These are phyloP conservation scores for Phyllostachys edulis DNA, from an alignment of 176 grass and related monocot species.

Conservation along the genomic window DNA sequence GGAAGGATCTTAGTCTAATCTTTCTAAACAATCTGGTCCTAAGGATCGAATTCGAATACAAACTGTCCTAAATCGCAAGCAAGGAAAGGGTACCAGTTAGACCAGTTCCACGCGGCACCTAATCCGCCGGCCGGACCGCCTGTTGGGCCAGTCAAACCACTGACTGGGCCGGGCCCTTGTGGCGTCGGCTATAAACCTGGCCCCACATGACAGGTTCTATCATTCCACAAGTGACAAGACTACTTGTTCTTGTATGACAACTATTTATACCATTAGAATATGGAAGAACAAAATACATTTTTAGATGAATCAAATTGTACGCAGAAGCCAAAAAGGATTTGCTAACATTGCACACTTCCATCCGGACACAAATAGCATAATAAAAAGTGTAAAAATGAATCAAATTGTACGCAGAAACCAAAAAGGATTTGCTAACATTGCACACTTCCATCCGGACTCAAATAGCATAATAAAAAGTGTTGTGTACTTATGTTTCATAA, in stretches of 20 bases:
- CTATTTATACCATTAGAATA: background rate
- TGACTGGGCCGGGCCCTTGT: too few relatives aligned
- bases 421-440: background rate
- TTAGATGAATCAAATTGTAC: background rate
- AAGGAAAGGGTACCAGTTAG: too few relatives aligned
- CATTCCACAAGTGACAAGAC: background rate
- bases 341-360: background rate
- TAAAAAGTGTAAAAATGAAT: background rate
- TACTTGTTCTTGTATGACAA: background rate
- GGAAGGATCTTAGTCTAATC: too few relatives aligned
- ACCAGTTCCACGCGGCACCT: too few relatives aligned
- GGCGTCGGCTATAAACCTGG: too few relatives aligned
- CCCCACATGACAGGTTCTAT: background rate
- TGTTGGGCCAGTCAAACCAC: too few relatives aligned
- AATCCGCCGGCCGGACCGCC: too few relatives aligned
- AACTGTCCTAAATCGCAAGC: too few relatives aligned
- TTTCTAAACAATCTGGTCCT: too few relatives aligned
- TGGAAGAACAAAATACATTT: background rate
- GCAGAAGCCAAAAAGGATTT: background rate
- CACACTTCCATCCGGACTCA: background rate
- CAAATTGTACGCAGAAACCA: too few relatives aligned
- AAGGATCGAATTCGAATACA: too few relatives aligned
- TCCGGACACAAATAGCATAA: background rate
- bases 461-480: background rate
- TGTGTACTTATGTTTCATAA: background rate